These are phyloP conservation scores for Acanthamoeba culbertsoni DNA, from an alignment of 208 protist species.

Conservation along the genomic window DNA sequence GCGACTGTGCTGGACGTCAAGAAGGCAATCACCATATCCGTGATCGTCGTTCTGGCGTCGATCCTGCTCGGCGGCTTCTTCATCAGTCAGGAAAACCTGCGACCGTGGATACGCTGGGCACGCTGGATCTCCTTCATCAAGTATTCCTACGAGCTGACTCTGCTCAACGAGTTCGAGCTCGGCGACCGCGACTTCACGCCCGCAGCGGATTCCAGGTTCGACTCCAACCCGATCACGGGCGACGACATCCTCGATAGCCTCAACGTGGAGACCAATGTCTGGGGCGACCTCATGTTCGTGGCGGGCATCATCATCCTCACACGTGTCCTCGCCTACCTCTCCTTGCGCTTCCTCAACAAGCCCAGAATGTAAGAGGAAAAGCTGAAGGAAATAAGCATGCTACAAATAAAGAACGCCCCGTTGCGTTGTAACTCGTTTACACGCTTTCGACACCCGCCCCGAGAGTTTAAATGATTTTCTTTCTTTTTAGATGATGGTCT, in stretches of 20 bases:
- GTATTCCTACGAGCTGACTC: not conserved
- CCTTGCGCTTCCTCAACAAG: constrained; percentile 19
- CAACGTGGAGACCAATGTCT: not conserved
- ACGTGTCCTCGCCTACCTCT: not conserved
- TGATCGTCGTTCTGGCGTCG: constrained; percentile 24
- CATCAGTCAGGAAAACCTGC: not conserved
- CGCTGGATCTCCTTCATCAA: constrained; percentile 18
- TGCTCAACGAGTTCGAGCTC: not conserved
- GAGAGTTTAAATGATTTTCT: no score
- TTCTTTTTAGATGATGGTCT: not conserved
- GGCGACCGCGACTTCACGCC: not conserved
- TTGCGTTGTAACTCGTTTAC: no score
- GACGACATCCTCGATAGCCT: not conserved
- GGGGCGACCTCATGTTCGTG: not conserved
- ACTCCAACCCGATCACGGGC: not conserved
- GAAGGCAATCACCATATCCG: constrained; percentile 29
- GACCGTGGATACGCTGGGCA: not conserved
- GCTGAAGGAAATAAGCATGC: no score
- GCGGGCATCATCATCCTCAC: not conserved
- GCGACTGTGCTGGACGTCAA: constrained; percentile 19
- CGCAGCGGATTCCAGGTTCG: not conserved
- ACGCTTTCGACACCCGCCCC: no score
- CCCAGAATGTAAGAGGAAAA: not conserved
- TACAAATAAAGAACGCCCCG: no score
- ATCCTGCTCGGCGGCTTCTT: constrained; percentile 58